phyloP scores from a whole-genome alignment of 768 basidiomycete species.

The Mycena amicta region DNA sequence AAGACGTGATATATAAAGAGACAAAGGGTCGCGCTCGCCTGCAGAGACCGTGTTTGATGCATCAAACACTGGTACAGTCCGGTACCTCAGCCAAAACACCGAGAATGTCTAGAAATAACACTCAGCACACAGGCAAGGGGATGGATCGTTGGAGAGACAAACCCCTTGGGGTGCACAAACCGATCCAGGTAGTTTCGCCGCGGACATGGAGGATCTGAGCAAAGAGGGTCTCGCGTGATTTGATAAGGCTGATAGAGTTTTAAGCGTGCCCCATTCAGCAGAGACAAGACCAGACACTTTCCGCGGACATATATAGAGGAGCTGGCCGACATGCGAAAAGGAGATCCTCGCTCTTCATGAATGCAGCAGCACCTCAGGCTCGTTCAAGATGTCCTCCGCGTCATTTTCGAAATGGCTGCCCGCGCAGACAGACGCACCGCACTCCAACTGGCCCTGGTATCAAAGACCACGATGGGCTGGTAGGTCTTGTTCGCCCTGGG shows the following conservation, averaged over 20 bases:
- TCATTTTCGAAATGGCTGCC: neutral
- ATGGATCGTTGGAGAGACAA: no score
- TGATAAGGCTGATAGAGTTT: neutral
- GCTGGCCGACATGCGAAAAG: neutral
- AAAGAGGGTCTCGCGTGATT: neutral
- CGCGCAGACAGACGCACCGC: neutral
- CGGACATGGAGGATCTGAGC: no score
- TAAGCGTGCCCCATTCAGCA: neutral
- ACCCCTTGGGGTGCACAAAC: no score
- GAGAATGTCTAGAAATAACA: no score
- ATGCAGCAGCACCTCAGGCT: neutral
- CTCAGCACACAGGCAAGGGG: no score
- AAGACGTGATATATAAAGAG: no score
- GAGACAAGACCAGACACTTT: neutral
- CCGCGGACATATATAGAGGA: neutral
- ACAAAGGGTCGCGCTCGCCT: no score
- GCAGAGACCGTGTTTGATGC: no score
- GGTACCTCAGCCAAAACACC: no score
- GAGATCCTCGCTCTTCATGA: neutral
- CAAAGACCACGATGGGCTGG: neutral
- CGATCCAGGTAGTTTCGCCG: no score
- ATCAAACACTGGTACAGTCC: no score
- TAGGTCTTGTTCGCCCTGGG: neutral
- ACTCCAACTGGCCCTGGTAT: neutral
- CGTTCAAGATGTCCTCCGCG: neutral